Evolutionary conservation across 208 protist species (phyloP).

Genomic region (Wallacemonas rigidus): DNA sequence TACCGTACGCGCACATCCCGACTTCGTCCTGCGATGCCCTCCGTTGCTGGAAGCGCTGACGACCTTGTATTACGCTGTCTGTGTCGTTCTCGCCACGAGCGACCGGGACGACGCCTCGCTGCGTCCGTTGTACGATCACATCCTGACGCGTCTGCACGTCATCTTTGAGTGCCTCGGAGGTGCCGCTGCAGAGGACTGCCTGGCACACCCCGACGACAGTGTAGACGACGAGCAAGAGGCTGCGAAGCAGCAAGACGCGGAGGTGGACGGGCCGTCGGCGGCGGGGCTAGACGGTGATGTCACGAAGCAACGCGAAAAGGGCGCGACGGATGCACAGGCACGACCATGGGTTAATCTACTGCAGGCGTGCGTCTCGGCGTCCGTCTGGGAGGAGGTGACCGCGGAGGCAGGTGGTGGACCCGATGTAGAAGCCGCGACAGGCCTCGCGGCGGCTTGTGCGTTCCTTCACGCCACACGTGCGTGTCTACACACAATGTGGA

Average conservation of each 20-base stretch:
- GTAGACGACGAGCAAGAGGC: background rate
- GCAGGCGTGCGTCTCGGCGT: constrained; percentile 3
- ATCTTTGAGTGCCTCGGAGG: constrained; percentile 49
- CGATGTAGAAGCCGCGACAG: constrained; percentile 17
- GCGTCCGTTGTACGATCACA: constrained; percentile 41
- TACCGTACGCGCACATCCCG: constrained; percentile 52
- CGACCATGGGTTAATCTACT: background rate
- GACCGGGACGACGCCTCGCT: constrained; percentile 27
- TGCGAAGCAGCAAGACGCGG: constrained; percentile 10
- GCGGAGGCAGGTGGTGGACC: background rate
- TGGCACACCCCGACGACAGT: background rate
- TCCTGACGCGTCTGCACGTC: constrained; percentile 45
- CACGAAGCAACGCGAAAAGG: constrained; percentile 6
- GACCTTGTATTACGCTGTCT: constrained; percentile 45
- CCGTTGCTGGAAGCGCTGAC: constrained; percentile 34
- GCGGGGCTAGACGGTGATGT: constrained; percentile 16
- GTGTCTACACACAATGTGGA: background rate
- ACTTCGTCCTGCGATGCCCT: constrained; percentile 23
- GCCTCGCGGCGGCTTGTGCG: constrained; percentile 26
- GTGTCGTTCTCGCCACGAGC: constrained; percentile 55
- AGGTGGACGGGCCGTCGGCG: constrained; percentile 28
- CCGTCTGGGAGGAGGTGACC: background rate
- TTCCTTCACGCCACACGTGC: constrained; percentile 33
- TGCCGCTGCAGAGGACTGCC: constrained; percentile 18
- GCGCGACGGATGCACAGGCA: background rate